Conservation (phyloP, 2,329 filamentous ascomycete genomes). For the Chrysoporthe austroafricana region DNA sequence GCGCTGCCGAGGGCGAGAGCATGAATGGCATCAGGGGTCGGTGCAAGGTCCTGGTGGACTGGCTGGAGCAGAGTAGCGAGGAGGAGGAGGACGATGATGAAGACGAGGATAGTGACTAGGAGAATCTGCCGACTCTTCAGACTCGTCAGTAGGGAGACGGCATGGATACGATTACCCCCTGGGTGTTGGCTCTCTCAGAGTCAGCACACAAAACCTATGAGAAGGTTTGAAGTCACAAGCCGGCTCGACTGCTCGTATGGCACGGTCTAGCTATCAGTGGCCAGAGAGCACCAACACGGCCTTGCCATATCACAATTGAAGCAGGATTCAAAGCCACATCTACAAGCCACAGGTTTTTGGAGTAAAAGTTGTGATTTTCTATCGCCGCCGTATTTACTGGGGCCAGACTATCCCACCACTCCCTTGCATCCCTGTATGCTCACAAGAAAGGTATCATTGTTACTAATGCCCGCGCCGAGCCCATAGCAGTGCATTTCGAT, state of each 20-base stretch:
- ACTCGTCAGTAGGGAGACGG: not conserved
- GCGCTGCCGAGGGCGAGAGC: conserved; percentile 67
- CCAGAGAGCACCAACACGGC: not conserved
- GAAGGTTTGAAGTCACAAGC: not conserved
- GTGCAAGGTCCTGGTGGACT: conserved; percentile 79
- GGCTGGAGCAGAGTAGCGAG: conserved; percentile 77
- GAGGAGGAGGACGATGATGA: conserved; percentile 71
- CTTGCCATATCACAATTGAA: not conserved
- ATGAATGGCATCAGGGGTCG: conserved; percentile 74
- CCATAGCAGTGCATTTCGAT: conserved; percentile 3
- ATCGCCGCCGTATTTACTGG: not conserved
- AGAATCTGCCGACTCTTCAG: not conserved
- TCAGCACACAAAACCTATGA: not conserved
- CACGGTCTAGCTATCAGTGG: no score
- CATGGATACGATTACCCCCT: not conserved
- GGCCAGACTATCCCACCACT: not conserved
- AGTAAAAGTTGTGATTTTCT: not conserved
- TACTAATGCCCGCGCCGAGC: conserved; percentile 8
- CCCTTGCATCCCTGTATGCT: conserved; percentile 12
- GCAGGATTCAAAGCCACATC: not conserved
- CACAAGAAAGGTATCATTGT: conserved; percentile 24
- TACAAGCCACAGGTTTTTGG: not conserved
- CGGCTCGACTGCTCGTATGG: not conserved
- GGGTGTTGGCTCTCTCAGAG: not conserved
- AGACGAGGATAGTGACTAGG: conserved; percentile 46